Evolutionary conservation across 352 stramenopile species (phyloP), one percentile per base, ranked within the genome.

Genomic region (Pythium guiyangense): DNA sequence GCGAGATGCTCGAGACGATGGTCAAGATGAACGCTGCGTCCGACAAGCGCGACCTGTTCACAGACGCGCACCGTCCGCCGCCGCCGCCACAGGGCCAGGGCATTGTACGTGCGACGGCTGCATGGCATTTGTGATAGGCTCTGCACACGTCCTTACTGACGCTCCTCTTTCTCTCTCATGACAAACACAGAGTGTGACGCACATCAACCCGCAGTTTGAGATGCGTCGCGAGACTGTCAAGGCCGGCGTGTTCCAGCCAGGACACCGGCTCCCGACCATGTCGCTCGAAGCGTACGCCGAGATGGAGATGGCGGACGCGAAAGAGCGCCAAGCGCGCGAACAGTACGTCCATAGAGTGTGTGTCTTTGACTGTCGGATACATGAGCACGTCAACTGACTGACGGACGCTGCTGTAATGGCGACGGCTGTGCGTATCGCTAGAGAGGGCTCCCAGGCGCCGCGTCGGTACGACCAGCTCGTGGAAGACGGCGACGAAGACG

Each of bases 261-360:
- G 87, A 18, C 96, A 98, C 73, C 96, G 95, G 52, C 79, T 97
- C 53, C 96, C 96, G 18, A 99, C 96, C 20, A 98, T 98, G 90
- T 90, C 88, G 47, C 67, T 99, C 17, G 84, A 97, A 51, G 92
- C 98, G 65, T 88, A 98, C 54, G 96, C 78, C 6, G 87, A 98
- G 43, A 71, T 74, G 5, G 90, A 98, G 71, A 59, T 92, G 37
- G 73, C 70, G 18, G 82, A 97, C 27, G 94, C 96, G 10, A 83
- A 95, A 61, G 88, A 92, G 69, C 78, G 96, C 17, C 84, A 94
- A 54, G 72, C 88, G 64, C 73, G 72, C 57, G 75, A 91, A 60
- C 70, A 89, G 78, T 88, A 67, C 44, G 71, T 73, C 44, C 15
- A 48, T 45, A 5, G 20, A 57, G n/a, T n/a, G n/a, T n/a, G n/a